Percentiles rank a stretch among this genome's conserved stretches.
These are phyloP conservation scores for Ophiosphaerella herpotricha DNA, from an alignment of 2,329 filamentous ascomycete species.

Conservation along the genomic window DNA sequence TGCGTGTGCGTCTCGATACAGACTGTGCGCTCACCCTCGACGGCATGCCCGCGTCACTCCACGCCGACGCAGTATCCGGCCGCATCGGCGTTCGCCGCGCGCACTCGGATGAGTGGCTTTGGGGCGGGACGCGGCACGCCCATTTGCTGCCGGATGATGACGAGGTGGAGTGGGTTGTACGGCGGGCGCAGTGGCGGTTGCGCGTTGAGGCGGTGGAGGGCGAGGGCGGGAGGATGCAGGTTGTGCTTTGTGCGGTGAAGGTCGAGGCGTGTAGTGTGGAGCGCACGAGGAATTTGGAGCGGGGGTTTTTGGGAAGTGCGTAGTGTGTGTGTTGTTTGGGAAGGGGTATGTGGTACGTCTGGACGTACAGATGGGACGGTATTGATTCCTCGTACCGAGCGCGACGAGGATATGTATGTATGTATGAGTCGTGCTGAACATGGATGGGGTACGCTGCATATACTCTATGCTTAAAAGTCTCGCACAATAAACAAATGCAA, in stretches of 20 bases:
- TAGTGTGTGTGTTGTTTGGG: background rate
- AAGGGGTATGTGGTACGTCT: too few relatives aligned
- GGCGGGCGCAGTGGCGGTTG: slow-evolving; percentile 47
- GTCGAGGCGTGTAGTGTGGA: slow-evolving; percentile 73
- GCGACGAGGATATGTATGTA: too few relatives aligned
- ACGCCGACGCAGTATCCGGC: slow-evolving; percentile 15
- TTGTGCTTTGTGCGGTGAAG: slow-evolving; percentile 75
- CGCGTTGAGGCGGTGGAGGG: slow-evolving; percentile 60
- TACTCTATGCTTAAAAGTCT: too few relatives aligned
- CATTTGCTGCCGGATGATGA: slow-evolving; percentile 3
- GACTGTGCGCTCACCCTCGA: slow-evolving; percentile 35
- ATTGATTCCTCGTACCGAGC: too few relatives aligned
- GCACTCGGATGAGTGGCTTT: slow-evolving; percentile 19
- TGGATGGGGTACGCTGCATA: too few relatives aligned
- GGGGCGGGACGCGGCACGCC: slow-evolving; percentile 6
- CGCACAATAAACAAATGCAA: too few relatives aligned
- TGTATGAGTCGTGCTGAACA: too few relatives aligned
- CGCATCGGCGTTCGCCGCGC: slow-evolving; percentile 20
- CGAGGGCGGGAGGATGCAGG: slow-evolving; percentile 62
- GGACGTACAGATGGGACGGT: too few relatives aligned
- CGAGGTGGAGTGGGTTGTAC: slow-evolving; percentile 42
- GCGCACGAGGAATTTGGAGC: slow-evolving; percentile 66
- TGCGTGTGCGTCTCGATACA: slow-evolving; percentile 49
- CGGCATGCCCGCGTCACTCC: slow-evolving; percentile 22
- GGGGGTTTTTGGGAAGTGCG: slow-evolving; percentile 62